Evolutionary conservation across 2,329 filamentous ascomycete genomes (phyloP).

Genomic region (Trichoderma simmonsii): DNA sequence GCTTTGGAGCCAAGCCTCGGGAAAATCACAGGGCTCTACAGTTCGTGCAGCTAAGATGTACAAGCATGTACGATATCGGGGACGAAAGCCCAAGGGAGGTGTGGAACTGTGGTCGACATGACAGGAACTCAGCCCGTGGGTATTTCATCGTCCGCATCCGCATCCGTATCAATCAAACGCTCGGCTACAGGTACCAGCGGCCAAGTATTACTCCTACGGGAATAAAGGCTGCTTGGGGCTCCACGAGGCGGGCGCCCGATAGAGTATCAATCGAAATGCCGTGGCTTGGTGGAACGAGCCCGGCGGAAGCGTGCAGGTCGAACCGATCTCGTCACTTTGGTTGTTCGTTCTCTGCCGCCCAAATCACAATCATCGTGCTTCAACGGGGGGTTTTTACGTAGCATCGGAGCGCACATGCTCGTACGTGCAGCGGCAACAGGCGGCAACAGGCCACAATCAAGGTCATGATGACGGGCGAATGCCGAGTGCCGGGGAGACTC

Average conservation of each 20-base stretch:
- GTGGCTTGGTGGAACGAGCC: neutral
- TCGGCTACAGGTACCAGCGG: neutral
- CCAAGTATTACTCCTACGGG: constrained; percentile 9
- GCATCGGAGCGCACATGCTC: neutral
- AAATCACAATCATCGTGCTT: neutral
- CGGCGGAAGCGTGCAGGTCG: neutral
- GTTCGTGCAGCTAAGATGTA: neutral
- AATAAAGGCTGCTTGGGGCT: neutral
- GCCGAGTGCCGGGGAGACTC: constrained; percentile 1
- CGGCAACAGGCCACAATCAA: neutral
- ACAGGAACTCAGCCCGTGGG: neutral
- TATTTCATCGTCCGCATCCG: neutral
- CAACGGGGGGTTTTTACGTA: neutral
- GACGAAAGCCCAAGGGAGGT: neutral
- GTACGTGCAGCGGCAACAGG: neutral
- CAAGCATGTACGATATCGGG: neutral
- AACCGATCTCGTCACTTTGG: neutral
- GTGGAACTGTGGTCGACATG: constrained; percentile 4
- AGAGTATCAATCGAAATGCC: constrained; percentile 1
- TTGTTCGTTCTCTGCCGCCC: neutral
- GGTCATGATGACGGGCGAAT: neutral
- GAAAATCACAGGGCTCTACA: constrained; percentile 1
- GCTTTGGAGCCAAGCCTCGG: constrained; percentile 5
- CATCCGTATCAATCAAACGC: constrained; percentile 3
- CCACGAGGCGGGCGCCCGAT: constrained; percentile 6